These are phyloP conservation scores for Diaporthe vexans DNA, from an alignment of 2,329 filamentous ascomycete species.

Conservation along the genomic window DNA sequence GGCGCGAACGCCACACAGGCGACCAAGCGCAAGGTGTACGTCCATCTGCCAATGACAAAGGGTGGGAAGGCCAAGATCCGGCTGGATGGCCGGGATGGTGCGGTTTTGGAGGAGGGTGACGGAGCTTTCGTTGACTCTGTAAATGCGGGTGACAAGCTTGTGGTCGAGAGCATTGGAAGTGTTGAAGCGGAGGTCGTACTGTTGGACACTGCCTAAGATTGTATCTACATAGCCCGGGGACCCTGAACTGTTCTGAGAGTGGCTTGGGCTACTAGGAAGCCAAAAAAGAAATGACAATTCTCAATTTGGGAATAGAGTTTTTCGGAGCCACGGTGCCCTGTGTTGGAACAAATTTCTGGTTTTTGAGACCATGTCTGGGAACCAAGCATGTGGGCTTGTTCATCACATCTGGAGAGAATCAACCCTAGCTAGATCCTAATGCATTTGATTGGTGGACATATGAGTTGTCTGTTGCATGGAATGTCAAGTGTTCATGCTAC, in stretches of 20 bases:
- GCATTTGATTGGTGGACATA: no score
- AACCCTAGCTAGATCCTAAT: neutral
- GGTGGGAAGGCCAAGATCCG: conserved; percentile 80
- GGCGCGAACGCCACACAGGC: conserved; percentile 66
- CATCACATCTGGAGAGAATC: neutral
- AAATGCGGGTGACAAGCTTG: conserved; percentile 73
- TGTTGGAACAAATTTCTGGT: neutral
- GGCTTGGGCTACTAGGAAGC: neutral
- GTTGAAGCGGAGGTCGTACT: conserved; percentile 79
- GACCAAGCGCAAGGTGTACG: conserved; percentile 79
- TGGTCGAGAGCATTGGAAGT: conserved; percentile 77
- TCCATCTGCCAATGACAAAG: conserved; percentile 86
- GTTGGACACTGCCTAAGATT: conserved; percentile 62
- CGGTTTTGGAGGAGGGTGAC: conserved; percentile 81
- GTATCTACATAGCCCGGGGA: neutral
- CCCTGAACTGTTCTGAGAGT: neutral
- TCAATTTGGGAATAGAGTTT: neutral
- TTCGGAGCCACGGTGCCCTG: no score
- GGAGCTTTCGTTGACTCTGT: conserved; percentile 81
- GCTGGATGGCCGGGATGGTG: conserved; percentile 75
- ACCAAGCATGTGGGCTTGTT: neutral
- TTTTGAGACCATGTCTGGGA: neutral
- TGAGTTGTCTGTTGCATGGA: no score
- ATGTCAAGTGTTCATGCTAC: no score
- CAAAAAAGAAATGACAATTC: neutral